These are phyloP conservation scores for Zygosaccharomyces sapae DNA, from an alignment of 1,139 yeast genomes.

Conservation along the genomic window DNA sequence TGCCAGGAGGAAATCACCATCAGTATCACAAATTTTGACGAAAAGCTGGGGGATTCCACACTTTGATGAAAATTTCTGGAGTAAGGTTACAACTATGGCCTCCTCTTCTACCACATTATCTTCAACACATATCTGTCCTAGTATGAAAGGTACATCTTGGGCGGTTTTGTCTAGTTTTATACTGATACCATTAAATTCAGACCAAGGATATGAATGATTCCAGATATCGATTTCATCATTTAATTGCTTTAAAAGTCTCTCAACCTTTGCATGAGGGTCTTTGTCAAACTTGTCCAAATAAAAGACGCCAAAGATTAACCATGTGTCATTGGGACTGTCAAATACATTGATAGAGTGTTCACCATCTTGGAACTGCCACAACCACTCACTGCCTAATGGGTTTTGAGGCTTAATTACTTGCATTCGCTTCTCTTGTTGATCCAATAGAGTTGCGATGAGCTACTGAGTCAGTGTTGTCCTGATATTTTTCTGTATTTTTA, in stretches of 20 bases:
- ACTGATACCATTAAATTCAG: conserved; percentile 26
- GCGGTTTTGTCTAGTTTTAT: conserved; percentile 10
- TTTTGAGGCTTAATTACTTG: conserved; percentile 9
- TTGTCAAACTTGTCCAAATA: conserved; percentile 22
- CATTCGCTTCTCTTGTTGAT: conserved; percentile 3
- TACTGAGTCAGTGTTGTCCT: not conserved
- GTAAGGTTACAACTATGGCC: conserved; percentile 38
- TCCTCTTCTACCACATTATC: conserved; percentile 30
- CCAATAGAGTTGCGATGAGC: too few relatives aligned
- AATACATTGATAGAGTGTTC: conserved; percentile 19
- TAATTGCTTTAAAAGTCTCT: conserved; percentile 25
- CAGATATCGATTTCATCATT: conserved; percentile 39
- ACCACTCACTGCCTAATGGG: conserved; percentile 14
- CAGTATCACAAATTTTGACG: conserved; percentile 51
- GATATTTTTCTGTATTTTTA: not conserved
- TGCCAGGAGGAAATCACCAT: conserved; percentile 53
- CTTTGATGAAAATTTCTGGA: conserved; percentile 38
- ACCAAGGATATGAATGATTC: conserved; percentile 45
- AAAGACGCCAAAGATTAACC: conserved; percentile 31
- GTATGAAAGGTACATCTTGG: conserved; percentile 18
- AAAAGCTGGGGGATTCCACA: conserved; percentile 37
- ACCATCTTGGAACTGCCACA: conserved; percentile 29
- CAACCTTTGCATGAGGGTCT: conserved; percentile 17
- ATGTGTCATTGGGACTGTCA: conserved; percentile 22
- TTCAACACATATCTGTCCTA: conserved; percentile 31